phyloP scores from a whole-genome alignment of 495 filamentous ascomycete genomes.

The Astrothelium subdiscretum region DNA sequence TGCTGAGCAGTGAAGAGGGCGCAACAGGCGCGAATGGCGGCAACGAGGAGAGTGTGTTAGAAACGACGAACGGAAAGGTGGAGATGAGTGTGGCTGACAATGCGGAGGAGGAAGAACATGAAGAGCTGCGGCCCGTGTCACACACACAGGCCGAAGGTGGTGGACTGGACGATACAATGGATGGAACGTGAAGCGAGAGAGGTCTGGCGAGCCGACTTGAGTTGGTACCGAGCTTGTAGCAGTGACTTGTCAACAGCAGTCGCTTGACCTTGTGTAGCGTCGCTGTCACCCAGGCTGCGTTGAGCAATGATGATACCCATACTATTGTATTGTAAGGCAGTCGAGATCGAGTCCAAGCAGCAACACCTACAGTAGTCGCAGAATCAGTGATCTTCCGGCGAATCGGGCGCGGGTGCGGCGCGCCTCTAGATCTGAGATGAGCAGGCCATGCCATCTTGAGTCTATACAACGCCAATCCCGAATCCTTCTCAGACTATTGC shows the following conservation, averaged over 20 bases:
- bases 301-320: background rate
- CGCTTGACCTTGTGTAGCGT: background rate
- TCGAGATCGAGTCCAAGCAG: background rate
- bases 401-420: background rate
- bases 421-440: conserved; percentile 3
- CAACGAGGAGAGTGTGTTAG: background rate
- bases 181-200: background rate
- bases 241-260: background rate
- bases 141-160: background rate
- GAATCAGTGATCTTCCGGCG: background rate
- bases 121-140: background rate
- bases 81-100: background rate
- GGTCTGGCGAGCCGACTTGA: background rate
- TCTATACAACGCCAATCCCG: background rate
- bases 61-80: conserved; percentile 10
- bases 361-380: background rate
- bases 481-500: background rate
- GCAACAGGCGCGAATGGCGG: conserved; percentile 12
- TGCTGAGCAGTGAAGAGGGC: conserved; percentile 37
- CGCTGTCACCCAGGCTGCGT: background rate
- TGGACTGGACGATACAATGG: background rate
- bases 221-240: background rate
- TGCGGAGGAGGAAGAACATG: background rate
- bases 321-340: background rate
- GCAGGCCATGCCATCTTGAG: background rate